Evolutionary conservation across 2,329 filamentous ascomycete species (phyloP), one percentile per base, ranked within the genome.

Genomic region (Grosmannia serpens): DNA sequence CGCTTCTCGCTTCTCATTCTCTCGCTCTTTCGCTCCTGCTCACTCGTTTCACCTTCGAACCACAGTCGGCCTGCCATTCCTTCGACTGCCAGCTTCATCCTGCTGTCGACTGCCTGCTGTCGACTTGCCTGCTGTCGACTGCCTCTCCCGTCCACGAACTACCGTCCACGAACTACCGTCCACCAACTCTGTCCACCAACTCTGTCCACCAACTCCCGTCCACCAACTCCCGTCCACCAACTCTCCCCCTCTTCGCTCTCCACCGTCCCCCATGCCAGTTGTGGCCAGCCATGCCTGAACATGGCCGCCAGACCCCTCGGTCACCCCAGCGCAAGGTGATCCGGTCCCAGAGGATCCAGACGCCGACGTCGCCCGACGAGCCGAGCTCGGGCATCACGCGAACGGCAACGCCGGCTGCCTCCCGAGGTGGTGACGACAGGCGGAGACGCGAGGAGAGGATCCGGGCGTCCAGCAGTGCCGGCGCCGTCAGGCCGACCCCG

Each of bases 341-440:
- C 55, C 77, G 79, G 60, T 77, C 79, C 9, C 80, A 82, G 63
- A 81, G 79, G 71, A 81, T 80, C 52, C 60, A 63, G 68, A 72
- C 33, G 65, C 68, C 47, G 15, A 52, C 62, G 58, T 70, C 72
- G 53, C 67, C 74, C 57, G 66, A 70, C 61, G 68, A 70, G 61
- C 33, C 57, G 31, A 38, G 41, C 31, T 9, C 22, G 20, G 38
- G 27, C 8, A 8, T 22, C 24, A 15, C 56, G n/a, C 11, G 13
- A 8, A n/a, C 31, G 27, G 55, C 53, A n/a, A 47, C 53, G 27
- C 55, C 50, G 33, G 26, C 35, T 20, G 53, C 55, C 41, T 33
- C 31, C 46, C 46, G 68, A n/a, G 64, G 64, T 57, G 64, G 66
- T 52, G 61, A 60, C 46, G 64, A 66, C 63, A 59, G 59, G 26